Percentiles rank a stretch among this genome's conserved stretches.
These are phyloP conservation scores for Endoconidiophora polonica DNA, from an alignment of 2,329 filamentous ascomycete species.

Conservation along the genomic window DNA sequence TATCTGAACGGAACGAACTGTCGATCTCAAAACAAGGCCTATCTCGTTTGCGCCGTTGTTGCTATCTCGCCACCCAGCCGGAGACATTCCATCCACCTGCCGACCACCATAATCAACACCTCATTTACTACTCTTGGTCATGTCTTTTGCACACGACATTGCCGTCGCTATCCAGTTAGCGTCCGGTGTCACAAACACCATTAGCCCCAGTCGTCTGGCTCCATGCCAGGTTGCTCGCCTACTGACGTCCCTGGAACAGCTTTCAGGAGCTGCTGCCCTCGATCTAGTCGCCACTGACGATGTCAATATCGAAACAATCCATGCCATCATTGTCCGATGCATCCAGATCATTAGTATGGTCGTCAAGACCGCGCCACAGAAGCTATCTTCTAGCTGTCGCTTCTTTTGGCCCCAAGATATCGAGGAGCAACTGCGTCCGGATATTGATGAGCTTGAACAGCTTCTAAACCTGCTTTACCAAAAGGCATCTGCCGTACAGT, in stretches of 20 bases:
- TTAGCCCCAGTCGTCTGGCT: conserved; percentile 6
- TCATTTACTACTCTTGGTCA: neutral
- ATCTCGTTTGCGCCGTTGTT: neutral
- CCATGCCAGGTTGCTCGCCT: conserved; percentile 10
- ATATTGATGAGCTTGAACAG: conserved; percentile 1
- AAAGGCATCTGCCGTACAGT: neutral
- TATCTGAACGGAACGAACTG: neutral
- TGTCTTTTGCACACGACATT: conserved; percentile 9
- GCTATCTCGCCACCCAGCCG: neutral
- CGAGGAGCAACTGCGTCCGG: conserved; percentile 5
- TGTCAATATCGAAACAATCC: conserved; percentile 1
- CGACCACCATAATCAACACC: neutral
- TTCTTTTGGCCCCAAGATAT: conserved; percentile 10
- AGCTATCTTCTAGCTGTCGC: conserved; percentile 5
- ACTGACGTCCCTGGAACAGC: conserved; percentile 5
- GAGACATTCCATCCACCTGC: neutral
- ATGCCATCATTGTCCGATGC: conserved; percentile 5
- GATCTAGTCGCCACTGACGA: conserved; percentile 4
- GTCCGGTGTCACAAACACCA: conserved; percentile 9
- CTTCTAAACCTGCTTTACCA: conserved; percentile 3
- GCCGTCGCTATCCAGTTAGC: conserved; percentile 6
- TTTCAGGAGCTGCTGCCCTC: conserved; percentile 3
- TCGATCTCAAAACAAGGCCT: neutral
- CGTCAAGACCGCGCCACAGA: neutral
- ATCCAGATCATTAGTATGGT: conserved; percentile 1